Percentiles rank a stretch among this genome's conserved stretches.
Conservation (phyloP, 371 early-diverging fungal genomes). For the Encephalitozoon intestinalis region DNA sequence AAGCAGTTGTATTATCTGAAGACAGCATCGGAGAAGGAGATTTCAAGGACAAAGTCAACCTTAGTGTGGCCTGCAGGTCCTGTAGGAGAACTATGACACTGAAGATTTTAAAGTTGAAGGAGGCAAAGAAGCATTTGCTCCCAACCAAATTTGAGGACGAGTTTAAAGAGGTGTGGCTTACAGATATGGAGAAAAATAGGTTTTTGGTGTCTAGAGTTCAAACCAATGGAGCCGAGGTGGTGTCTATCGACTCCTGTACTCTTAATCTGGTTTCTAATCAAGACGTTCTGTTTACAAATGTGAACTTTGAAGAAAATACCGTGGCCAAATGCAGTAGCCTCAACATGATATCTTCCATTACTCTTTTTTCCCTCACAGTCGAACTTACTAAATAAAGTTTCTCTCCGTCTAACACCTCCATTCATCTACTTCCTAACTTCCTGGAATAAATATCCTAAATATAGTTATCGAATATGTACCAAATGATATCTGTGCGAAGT, state of each 20-base stretch:
- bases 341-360: background rate
- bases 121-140: background rate
- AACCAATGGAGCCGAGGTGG: constrained; percentile 11
- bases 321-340: background rate
- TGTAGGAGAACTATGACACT: constrained; percentile 22
- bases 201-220: constrained; percentile 14
- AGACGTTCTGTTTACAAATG: background rate
- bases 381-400: background rate
- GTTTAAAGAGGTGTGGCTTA: background rate
- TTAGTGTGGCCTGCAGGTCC: constrained; percentile 10
- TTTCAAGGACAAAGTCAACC: constrained; percentile 15
- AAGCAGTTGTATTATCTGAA: constrained; percentile 26
- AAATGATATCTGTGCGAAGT: constrained; percentile 20
- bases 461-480: background rate
- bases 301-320: background rate
- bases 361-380: background rate
- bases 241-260: background rate
- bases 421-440: background rate
- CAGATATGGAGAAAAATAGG: constrained; percentile 1
- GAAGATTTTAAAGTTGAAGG: background rate
- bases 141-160: constrained; percentile 1
- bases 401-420: background rate
- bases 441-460: constrained; percentile 20
- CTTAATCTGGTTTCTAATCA: constrained; percentile 13
- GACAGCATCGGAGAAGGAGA: constrained; percentile 1